Evolutionary conservation across 2,329 filamentous ascomycete species (phyloP), one percentile per base, ranked within the genome.

Genomic region (Penicillium sp.): DNA sequence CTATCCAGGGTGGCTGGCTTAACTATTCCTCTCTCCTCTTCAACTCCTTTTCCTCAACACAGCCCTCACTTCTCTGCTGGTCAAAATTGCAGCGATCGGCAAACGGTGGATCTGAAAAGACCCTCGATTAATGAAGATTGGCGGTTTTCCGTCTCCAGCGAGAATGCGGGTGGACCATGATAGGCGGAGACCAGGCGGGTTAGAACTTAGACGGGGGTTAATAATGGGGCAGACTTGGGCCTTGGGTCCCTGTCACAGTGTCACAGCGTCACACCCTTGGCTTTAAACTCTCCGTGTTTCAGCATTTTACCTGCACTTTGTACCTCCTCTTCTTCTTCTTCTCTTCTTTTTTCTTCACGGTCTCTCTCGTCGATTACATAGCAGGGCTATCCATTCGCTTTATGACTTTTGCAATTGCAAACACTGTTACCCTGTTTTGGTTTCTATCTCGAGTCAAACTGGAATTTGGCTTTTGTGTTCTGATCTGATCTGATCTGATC

Each of bases 111-210:
- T 59, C 40, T 22, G n/a, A 19, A 35, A 30, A 40, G 37, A 49
- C 47, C 49, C 44, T 63, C 35, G 19, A 37, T 61, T 68, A 66
- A 69, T 69, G 60, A 69, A 30, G 68, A 69, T 69, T 64, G 61
- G 62, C 65, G 57, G 53, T 65, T 63, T 53, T 42, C 33, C 26
- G 58, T 56, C 44, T 38, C 45, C 53, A 35, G 19, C 45, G 53
- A 58, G 63, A 63, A 64, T 68, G 60, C 37, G 60, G 45, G 50
- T 33, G 35, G 58, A 35, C 26, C 40, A 42, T 70, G 65, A 70
- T 70, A 68, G 67, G 68, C 56, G 56, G 61, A 64, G 44, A 24
- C 6, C 44, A 30, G 22, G 19, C 37, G 51, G 37, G 38, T 35
- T 33, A n/a, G n/a, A n/a, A n/a, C n/a, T n/a, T n/a, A n/a, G n/a